Percentiles rank a stretch among this genome's conserved stretches.
Evolutionary conservation across 345 rosid species (phyloP).

Genomic region (Luvunga scandens): DNA sequence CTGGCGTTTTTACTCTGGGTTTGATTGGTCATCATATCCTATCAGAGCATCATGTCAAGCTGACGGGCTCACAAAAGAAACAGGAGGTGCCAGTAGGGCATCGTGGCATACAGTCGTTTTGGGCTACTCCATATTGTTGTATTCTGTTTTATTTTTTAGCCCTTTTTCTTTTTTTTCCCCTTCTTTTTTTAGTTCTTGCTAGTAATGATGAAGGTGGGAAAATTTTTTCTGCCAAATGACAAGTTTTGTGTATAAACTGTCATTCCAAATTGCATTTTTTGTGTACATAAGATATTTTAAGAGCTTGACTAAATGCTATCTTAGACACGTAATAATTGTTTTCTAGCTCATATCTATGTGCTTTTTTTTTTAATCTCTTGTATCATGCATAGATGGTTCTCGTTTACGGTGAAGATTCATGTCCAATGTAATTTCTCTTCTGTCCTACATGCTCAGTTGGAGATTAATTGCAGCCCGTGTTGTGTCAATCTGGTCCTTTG

Average conservation of each 20-base stretch:
- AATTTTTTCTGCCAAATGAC: neutral
- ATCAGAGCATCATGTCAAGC: constrained; percentile 11
- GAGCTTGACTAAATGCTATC: neutral
- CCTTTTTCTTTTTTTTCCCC: neutral
- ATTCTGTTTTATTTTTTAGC: neutral
- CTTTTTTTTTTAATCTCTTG: neutral
- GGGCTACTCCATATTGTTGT: constrained; percentile 1
- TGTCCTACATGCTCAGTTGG: too few relatives aligned
- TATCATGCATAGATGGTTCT: neutral
- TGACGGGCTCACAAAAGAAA: constrained; percentile 3
- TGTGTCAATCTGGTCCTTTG: neutral
- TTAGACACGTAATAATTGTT: constrained; percentile 4
- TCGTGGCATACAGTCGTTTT: neutral
- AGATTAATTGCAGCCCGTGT: too few relatives aligned
- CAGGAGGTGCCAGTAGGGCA: constrained; percentile 3
- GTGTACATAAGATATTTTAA: neutral
- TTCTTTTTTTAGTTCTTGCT: neutral
- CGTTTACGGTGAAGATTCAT: neutral
- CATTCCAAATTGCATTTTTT: constrained; percentile 6
- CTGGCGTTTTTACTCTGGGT: neutral
- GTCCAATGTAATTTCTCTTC: neutral
- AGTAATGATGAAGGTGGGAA: neutral
- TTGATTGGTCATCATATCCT: neutral
- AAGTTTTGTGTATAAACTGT: constrained; percentile 12
- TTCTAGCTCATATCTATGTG: neutral